Percentiles rank a stretch among this genome's conserved stretches.
Evolutionary conservation across 139 green algal genomes (phyloP).

Genomic region (Bryopsis sp.): DNA sequence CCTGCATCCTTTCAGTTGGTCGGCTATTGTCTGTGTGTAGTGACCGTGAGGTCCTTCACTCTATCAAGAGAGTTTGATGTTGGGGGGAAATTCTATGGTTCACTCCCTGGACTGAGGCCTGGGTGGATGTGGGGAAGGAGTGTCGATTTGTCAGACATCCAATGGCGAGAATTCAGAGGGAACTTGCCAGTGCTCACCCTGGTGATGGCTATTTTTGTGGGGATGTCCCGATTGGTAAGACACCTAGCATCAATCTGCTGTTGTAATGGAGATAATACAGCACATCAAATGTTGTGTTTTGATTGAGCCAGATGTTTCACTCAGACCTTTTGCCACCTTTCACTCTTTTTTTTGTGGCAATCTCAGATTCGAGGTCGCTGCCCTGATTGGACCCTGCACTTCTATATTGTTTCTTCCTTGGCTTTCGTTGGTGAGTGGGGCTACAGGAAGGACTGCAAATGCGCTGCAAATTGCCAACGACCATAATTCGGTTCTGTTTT

Average conservation of each 20-base stretch:
- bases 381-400: background rate
- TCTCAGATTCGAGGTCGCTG: background rate
- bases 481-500: too few species aligned
- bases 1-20: background rate
- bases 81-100: background rate
- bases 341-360: too few species aligned
- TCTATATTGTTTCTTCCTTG: slow-evolving; percentile 6
- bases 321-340: too few species aligned
- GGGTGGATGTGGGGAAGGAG: slow-evolving; percentile 6
- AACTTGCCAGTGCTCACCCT: background rate
- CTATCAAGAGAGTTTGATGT: background rate
- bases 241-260: too few species aligned
- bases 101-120: background rate
- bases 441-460: too few species aligned
- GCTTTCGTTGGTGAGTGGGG: background rate
- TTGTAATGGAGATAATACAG: too few species aligned
- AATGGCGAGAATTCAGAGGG: slow-evolving; percentile 7
- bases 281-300: too few species aligned
- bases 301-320: too few species aligned
- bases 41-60: background rate
- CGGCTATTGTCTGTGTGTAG: background rate
- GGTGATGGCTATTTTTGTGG: slow-evolving; percentile 9
- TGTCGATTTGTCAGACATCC: slow-evolving; percentile 12
- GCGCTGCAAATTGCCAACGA: too few species aligned
- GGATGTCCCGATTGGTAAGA: background rate